Percentiles rank a stretch among this genome's conserved stretches.
Evolutionary conservation across 208 protist species (phyloP).

Genomic region (Vickermania ingenoplastis): DNA sequence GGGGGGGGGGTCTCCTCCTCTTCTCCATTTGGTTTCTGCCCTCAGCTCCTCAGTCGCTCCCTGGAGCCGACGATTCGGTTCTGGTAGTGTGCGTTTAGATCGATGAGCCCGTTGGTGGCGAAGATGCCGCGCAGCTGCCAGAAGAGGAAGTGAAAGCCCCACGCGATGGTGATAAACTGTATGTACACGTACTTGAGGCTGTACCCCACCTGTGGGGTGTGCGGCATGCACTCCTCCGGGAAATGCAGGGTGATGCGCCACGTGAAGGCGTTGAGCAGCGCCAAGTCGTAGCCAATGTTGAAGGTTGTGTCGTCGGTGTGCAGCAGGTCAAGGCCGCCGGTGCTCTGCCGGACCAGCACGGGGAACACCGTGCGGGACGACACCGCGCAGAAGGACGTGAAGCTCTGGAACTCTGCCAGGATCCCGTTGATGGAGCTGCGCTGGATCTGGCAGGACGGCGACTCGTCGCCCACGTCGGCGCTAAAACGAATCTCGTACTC

Average conservation of each 20-base stretch:
- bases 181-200: constrained; percentile 77
- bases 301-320: constrained; percentile 6
- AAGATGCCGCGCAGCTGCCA: constrained; percentile 58
- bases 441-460: neutral
- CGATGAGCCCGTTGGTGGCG: constrained; percentile 39
- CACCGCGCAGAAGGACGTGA: constrained; percentile 37
- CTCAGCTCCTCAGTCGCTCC: neutral
- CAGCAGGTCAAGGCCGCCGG: constrained; percentile 43
- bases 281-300: constrained; percentile 47
- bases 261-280: constrained; percentile 53
- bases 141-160: constrained; percentile 57
- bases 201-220: constrained; percentile 56
- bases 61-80: constrained; percentile 3
- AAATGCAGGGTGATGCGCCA: constrained; percentile 57
- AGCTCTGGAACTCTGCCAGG: constrained; percentile 36
- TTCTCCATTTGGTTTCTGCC: too few relatives aligned
- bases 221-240: constrained; percentile 30
- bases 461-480: constrained; percentile 21
- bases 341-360: constrained; percentile 18
- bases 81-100: constrained; percentile 43
- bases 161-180: constrained; percentile 75
- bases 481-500: constrained; percentile 59
- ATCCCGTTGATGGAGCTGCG: constrained; percentile 6
- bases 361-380: constrained; percentile 54
- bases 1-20: too few relatives aligned